Evolutionary conservation across 768 basidiomycete genomes (phyloP).

Genomic region (Lepiota venenata): DNA sequence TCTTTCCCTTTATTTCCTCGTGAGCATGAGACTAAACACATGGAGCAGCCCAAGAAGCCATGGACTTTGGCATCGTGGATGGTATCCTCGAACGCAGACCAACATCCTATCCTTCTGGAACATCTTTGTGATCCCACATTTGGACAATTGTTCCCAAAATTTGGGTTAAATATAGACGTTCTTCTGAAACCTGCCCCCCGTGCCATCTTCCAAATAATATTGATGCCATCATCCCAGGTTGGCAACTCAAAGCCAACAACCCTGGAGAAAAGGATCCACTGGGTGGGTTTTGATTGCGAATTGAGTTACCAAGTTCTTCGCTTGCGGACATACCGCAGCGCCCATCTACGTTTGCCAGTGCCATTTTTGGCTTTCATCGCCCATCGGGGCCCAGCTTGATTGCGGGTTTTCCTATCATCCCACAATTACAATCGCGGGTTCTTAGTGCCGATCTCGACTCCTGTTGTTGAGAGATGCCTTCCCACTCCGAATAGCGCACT

Average conservation of each 20-base stretch:
- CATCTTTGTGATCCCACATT: conserved; percentile 8
- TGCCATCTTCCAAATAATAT: not conserved
- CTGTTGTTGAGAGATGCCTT: not conserved
- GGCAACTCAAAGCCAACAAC: not conserved
- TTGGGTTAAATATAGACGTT: not conserved
- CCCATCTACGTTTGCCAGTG: not conserved
- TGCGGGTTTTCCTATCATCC: conserved; percentile 3
- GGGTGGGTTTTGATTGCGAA: not conserved
- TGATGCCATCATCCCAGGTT: not conserved
- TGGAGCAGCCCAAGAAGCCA: conserved; percentile 73
- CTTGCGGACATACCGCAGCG: conserved; percentile 2
- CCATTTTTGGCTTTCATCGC: not conserved
- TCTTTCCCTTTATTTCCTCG: conserved; percentile 17
- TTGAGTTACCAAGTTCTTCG: not conserved
- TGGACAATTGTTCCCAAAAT: conserved; percentile 3
- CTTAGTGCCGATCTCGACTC: not conserved
- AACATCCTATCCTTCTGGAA: conserved; percentile 35
- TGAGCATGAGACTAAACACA: conserved; percentile 17
- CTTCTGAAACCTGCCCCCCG: not conserved
- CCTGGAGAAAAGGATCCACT: not conserved
- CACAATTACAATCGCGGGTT: not conserved
- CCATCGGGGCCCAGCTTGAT: not conserved
- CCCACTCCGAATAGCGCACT: not conserved
- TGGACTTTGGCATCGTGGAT: conserved; percentile 91
- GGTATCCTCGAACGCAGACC: conserved; percentile 78